phyloP scores from a whole-genome alignment of 2,329 filamentous ascomycete species.

The Trichoderma citrinoviride region DNA sequence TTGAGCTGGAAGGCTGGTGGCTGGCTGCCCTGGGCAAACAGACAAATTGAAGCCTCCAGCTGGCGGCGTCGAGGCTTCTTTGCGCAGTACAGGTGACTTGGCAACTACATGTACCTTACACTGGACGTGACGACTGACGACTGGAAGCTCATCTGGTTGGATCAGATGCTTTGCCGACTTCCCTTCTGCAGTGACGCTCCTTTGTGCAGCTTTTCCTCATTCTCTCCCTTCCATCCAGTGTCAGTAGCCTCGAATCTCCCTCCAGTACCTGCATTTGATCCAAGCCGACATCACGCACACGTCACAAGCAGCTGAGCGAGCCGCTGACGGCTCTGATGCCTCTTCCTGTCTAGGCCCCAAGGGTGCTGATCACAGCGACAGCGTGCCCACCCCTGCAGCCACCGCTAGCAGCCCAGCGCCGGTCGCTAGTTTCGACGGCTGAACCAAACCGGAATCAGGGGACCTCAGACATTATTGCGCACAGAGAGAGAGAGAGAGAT shows the following conservation, averaged over 20 bases:
- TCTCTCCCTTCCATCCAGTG: background rate
- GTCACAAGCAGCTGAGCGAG: slow-evolving; percentile 4
- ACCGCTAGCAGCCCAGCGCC: slow-evolving; percentile 12
- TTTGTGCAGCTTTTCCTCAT: background rate
- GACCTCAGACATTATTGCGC: too few relatives aligned
- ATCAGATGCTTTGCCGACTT: too few relatives aligned
- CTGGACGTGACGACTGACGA: background rate
- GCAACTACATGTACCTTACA: too few relatives aligned
- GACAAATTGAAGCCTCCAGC: background rate
- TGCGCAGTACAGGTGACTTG: too few relatives aligned
- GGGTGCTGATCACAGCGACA: slow-evolving; percentile 3
- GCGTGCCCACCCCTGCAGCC: slow-evolving; percentile 5
- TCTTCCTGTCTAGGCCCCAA: background rate
- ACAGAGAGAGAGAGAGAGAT: too few relatives aligned
- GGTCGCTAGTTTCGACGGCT: background rate
- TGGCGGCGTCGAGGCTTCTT: background rate
- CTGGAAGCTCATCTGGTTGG: background rate
- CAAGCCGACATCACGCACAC: slow-evolving; percentile 9
- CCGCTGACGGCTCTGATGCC: background rate
- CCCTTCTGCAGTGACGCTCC: background rate
- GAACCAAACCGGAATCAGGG: too few relatives aligned
- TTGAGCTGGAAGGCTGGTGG: background rate
- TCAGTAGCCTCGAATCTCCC: background rate
- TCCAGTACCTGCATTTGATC: slow-evolving; percentile 5
- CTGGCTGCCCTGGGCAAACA: background rate